phyloP scores from a whole-genome alignment of 164 flowering plant species.

The Umbilicus rupestris region DNA sequence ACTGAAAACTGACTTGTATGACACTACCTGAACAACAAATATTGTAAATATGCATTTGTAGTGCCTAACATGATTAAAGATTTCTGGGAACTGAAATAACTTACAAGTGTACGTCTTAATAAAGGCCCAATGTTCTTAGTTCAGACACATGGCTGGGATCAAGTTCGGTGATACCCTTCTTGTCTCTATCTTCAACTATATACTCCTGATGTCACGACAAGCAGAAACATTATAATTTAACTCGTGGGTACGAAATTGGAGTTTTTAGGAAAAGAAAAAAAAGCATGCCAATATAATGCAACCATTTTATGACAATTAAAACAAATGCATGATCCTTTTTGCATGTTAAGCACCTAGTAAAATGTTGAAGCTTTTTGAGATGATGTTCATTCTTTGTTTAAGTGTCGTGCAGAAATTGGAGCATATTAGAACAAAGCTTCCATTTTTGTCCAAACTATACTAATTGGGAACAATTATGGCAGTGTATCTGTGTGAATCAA shows the following conservation, averaged over 20 bases:
- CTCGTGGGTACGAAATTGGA: neutral
- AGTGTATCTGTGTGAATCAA: neutral
- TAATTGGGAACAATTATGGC: neutral
- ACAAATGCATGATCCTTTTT: neutral
- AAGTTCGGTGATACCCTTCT: constrained; percentile 57
- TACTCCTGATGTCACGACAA: constrained; percentile 56
- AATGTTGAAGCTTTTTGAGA: neutral
- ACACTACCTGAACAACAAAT: neutral
- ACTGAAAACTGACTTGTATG: neutral
- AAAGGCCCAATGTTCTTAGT: constrained; percentile 86
- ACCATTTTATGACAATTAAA: neutral
- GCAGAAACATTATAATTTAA: neutral
- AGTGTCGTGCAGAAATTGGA: neutral
- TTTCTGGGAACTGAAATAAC: constrained; percentile 6
- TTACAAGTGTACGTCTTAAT: constrained; percentile 26
- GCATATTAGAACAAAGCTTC: neutral
- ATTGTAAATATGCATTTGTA: neutral
- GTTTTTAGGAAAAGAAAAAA: neutral
- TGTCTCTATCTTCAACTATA: constrained; percentile 84
- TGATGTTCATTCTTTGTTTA: neutral
- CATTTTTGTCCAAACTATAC: neutral
- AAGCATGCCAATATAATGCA: neutral
- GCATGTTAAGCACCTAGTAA: neutral
- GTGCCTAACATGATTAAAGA: neutral
- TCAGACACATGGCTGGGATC: constrained; percentile 76